Evolutionary conservation across 352 stramenopile species (phyloP), one percentile per base, ranked within the genome.

Genomic region (Peronospora belbahrii): DNA sequence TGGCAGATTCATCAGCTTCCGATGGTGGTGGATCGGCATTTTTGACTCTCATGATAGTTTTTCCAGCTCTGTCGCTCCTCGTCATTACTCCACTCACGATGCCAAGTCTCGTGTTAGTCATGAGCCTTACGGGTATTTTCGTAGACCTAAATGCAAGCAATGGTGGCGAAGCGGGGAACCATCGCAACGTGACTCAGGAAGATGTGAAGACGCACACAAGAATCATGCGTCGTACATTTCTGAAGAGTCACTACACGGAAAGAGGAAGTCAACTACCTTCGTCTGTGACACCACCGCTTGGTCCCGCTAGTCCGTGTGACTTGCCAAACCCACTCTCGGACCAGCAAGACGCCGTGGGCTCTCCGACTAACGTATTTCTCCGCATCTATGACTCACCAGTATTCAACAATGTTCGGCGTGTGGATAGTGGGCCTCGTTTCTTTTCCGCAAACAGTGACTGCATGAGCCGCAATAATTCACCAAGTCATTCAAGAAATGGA

Each of bases 121-220:
- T 94, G 74, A 89, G 79, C 46, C 59, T 94, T 7, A 90, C 82
- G 0, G 82, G 82, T 14, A 90, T 91, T 48, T 94, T 91, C 37
- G 79, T 85, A 8, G 79, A 94, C 19, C 64, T 91, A 20, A 91
- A 89, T 30, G 63, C 54, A 10, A 58, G 15, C 13, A 67, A 57
- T 15, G 43, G 42, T 4, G 48, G 41, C n/a, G 37, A 56, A 15
- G 46, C 50, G 48, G 45, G 33, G 3, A 61, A 56, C 1, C 53
- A 58, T 14, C 47, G 50, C 20, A 59, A 50, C n/a, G 55, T 64
- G 13, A 62, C 60, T 0, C 56, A 76, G 18, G 62, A 65, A 20
- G 47, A 83, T 27, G 65, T 78, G n/a, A 86, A 84, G 48, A 85
- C 67, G 3, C 69, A 67, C 15, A 88, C 83, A 41, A 72, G 78